Conservation (phyloP, 805 yeast species). For the Nadsonia fulvescens region DNA sequence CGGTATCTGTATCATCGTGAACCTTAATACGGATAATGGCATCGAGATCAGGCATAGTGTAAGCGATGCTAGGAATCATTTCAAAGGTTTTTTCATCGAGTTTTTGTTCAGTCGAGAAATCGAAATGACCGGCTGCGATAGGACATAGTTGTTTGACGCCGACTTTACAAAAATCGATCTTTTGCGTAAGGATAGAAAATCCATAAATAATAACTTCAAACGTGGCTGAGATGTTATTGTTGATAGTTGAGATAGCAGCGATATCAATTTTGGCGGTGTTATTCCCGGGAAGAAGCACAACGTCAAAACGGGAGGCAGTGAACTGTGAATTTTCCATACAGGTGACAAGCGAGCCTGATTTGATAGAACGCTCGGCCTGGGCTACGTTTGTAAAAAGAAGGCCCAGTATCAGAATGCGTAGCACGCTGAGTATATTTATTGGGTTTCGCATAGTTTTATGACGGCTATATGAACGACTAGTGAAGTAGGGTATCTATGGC, state of each 20-base stretch:
- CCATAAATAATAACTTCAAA: conserved; percentile 68
- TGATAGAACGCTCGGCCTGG: conserved; percentile 18
- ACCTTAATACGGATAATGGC: conserved; percentile 71
- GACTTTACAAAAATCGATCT: conserved; percentile 44
- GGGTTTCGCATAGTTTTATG: too few species aligned
- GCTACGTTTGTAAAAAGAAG: too few species aligned
- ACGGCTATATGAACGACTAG: too few species aligned
- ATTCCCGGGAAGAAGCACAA: conserved; percentile 50
- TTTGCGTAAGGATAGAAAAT: conserved; percentile 34
- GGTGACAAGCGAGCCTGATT: conserved; percentile 57
- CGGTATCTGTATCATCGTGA: conserved; percentile 28
- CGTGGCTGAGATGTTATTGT: conserved; percentile 50
- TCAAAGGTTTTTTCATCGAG: conserved; percentile 25
- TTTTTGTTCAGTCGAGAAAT: conserved; percentile 22
- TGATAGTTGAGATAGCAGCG: conserved; percentile 61
- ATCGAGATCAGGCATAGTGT: conserved; percentile 83
- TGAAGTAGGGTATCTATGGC: too few species aligned
- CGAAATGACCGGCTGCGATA: conserved; percentile 70
- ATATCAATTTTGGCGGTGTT: conserved; percentile 45
- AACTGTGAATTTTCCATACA: conserved; percentile 85
- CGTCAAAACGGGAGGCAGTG: conserved; percentile 70
- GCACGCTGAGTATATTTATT: too few species aligned
- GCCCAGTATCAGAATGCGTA: too few species aligned
- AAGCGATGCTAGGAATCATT: conserved; percentile 68
- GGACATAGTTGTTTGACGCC: conserved; percentile 55